Evolutionary conservation across 1,284 basidiomycete genomes (phyloP).

Genomic region (Kwoniella shivajii): DNA sequence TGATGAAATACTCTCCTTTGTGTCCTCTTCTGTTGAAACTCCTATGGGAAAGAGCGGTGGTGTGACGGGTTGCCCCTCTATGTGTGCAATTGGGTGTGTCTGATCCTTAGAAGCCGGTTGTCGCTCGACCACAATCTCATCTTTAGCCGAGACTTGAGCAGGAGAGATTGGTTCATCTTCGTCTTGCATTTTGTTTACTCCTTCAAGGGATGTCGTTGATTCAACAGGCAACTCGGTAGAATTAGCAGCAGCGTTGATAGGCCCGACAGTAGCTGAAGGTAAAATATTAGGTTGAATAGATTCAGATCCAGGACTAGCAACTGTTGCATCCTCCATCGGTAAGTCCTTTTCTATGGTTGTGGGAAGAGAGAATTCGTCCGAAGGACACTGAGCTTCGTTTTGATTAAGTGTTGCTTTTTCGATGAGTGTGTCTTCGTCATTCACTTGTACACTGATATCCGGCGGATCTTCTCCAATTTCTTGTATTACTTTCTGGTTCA

Average conservation of each 20-base stretch:
- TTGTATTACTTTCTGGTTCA: no score
- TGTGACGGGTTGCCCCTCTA: no score
- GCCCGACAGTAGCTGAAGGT: slow-evolving; percentile 8
- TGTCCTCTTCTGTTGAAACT: no score
- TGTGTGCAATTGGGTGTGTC: no score
- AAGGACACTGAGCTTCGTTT: not conserved
- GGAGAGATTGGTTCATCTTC: not conserved
- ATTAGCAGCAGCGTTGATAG: slow-evolving; percentile 4
- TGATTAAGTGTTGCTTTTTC: not conserved
- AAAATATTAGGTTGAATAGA: not conserved
- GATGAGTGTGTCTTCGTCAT: not conserved
- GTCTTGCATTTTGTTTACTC: not conserved
- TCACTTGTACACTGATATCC: not conserved
- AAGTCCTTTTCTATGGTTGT: no score
- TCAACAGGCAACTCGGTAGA: not conserved
- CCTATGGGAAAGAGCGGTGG: no score
- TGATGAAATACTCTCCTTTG: no score
- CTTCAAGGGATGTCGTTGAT: not conserved
- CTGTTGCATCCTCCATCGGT: not conserved
- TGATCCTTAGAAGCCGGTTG: no score
- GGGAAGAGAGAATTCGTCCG: no score
- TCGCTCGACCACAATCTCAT: no score
- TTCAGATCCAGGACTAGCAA: not conserved
- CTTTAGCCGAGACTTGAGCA: not conserved
- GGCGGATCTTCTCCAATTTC: not conserved